Percentiles rank a stretch among this genome's conserved stretches.
These are phyloP conservation scores for Hamamelis virginiana DNA, from an alignment of 164 flowering plant species.

Conservation along the genomic window DNA sequence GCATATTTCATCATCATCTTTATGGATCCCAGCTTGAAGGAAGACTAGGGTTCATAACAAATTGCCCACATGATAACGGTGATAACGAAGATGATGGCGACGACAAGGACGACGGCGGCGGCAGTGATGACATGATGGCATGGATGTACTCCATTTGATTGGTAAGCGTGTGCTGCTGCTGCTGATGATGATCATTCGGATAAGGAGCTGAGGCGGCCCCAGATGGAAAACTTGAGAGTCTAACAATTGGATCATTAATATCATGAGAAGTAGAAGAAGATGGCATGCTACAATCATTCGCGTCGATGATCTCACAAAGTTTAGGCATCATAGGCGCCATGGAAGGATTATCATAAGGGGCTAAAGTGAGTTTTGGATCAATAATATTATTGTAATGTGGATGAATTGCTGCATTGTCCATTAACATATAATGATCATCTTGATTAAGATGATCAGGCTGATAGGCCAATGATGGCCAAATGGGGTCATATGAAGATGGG, in stretches of 20 bases:
- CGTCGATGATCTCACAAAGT: constrained; percentile 24
- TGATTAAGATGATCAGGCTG: constrained; percentile 14
- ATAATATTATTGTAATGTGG: not conserved
- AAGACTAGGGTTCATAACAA: constrained; percentile 34
- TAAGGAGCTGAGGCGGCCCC: no score
- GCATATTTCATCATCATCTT: not conserved
- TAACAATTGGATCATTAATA: constrained; percentile 18
- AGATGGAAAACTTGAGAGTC: constrained; percentile 18
- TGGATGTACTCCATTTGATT: constrained; percentile 33
- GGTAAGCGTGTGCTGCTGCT: not conserved
- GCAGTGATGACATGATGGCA: constrained; percentile 27
- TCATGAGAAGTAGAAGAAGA: constrained; percentile 21
- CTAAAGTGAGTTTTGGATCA: constrained; percentile 2
- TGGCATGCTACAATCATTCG: constrained; percentile 20
- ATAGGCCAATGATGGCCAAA: constrained; percentile 26
- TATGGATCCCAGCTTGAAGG: constrained; percentile 31
- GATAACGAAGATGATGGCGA: constrained; percentile 23
- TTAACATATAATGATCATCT: constrained; percentile 7
- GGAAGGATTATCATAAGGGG: constrained; percentile 10
- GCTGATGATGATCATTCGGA: constrained; percentile 7
- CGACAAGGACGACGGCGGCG: constrained; percentile 28
- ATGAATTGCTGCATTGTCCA: constrained; percentile 1
- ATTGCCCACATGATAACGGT: constrained; percentile 18
- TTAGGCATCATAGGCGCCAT: constrained; percentile 23
- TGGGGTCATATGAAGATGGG: constrained; percentile 17